Conservation (phyloP, 495 filamentous ascomycete species). For the Penicillium silybi region DNA sequence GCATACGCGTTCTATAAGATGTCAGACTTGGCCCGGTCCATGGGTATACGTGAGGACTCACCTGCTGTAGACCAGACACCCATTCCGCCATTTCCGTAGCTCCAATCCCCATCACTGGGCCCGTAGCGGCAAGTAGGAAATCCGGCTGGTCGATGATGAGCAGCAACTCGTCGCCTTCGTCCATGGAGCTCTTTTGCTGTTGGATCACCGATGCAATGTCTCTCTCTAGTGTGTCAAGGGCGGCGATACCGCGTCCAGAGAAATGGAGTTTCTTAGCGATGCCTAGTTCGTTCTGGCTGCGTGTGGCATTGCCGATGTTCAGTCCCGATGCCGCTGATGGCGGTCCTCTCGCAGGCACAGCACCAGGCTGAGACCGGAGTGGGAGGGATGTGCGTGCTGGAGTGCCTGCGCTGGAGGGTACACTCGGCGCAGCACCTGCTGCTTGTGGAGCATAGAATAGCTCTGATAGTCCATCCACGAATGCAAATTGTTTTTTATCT, state of each 20-base stretch:
- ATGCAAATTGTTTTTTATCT: conserved; percentile 56
- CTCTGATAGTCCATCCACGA: conserved; percentile 67
- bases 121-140: conserved; percentile 46
- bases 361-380: conserved; percentile 26
- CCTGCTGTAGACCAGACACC: conserved; percentile 44
- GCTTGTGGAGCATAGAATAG: conserved; percentile 42
- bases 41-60: conserved; percentile 12
- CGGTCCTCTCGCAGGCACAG: conserved; percentile 27
- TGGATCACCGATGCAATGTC: conserved; percentile 37
- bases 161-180: conserved; percentile 29
- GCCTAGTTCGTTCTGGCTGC: conserved; percentile 18
- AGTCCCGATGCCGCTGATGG: conserved; percentile 3
- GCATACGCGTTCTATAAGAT: conserved; percentile 45
- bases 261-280: conserved; percentile 35
- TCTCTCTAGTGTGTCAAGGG: conserved; percentile 35
- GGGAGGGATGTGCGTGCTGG: conserved; percentile 31
- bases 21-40: conserved; percentile 7
- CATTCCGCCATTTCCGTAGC: conserved; percentile 46
- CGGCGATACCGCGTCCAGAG: conserved; percentile 29
- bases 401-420: conserved; percentile 10
- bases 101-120: conserved; percentile 33
- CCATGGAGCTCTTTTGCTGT: conserved; percentile 19
- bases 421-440: conserved; percentile 13
- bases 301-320: conserved; percentile 1
- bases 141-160: conserved; percentile 52